phyloP scores from a whole-genome alignment of 495 filamentous ascomycete genomes.

The Penicillium riverlandense region DNA sequence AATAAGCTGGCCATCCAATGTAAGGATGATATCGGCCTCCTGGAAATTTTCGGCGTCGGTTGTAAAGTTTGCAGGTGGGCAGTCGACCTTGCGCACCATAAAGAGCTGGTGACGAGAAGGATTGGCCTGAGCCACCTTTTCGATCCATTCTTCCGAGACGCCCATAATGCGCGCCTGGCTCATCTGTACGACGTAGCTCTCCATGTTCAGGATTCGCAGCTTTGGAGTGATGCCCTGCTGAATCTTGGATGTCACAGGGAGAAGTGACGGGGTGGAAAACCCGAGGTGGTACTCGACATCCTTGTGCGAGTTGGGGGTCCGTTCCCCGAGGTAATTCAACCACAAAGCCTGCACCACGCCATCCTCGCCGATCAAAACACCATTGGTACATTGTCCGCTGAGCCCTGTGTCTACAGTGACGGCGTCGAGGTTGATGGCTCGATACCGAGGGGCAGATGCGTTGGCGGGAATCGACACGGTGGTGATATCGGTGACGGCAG shows the following conservation, averaged over 20 bases:
- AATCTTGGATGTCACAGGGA: constrained; percentile 79
- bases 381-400: constrained; percentile 87
- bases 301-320: constrained; percentile 65
- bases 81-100: constrained; percentile 93
- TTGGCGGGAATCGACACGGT: constrained; percentile 95
- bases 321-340: constrained; percentile 93
- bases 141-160: constrained; percentile 90
- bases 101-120: constrained; percentile 92
- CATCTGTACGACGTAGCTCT: constrained; percentile 95
- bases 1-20: constrained; percentile 83
- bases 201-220: constrained; percentile 83
- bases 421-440: constrained; percentile 93
- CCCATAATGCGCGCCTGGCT: constrained; percentile 98
- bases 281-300: constrained; percentile 98
- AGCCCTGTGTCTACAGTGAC: constrained; percentile 94
- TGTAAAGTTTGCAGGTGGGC: constrained; percentile 44
- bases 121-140: constrained; percentile 77
- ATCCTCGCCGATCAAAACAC: constrained; percentile 82
- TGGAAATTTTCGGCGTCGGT: constrained; percentile 46
- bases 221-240: constrained; percentile 70
- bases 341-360: constrained; percentile 91
- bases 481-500: constrained; percentile 93
- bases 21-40: constrained; percentile 91
- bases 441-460: constrained; percentile 81
- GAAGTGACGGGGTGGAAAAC: constrained; percentile 76